phyloP scores from a whole-genome alignment of 1,139 yeast species.

The Candida frijolesensis region DNA sequence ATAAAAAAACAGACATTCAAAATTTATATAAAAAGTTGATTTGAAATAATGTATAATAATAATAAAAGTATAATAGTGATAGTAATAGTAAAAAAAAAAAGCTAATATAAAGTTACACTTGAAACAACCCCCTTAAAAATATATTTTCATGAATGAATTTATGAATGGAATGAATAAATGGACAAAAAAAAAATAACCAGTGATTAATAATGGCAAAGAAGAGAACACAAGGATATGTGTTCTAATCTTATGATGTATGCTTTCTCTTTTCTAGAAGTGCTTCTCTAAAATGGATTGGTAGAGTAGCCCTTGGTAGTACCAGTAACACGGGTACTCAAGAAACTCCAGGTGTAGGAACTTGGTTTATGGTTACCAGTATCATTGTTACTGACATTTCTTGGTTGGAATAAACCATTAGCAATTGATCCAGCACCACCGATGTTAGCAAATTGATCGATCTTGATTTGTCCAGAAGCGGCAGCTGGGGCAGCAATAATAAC shows the following conservation, averaged over 20 bases:
- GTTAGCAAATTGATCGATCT: constrained; percentile 26
- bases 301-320: constrained; percentile 57
- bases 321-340: constrained; percentile 51
- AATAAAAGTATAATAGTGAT: constrained; percentile 1
- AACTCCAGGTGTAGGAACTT: constrained; percentile 48
- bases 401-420: constrained; percentile 81
- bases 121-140: constrained; percentile 7
- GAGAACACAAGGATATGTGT: neutral
- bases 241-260: neutral
- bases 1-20: constrained; percentile 1
- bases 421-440: constrained; percentile 43
- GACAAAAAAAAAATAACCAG: neutral
- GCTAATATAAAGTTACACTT: constrained; percentile 10
- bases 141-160: constrained; percentile 4
- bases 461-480: constrained; percentile 53
- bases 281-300: constrained; percentile 54
- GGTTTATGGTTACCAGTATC: constrained; percentile 73
- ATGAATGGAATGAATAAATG: constrained; percentile 3
- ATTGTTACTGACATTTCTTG: constrained; percentile 76
- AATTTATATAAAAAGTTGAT: constrained; percentile 1
- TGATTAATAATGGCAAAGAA: neutral
- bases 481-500: constrained; percentile 92
- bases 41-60: constrained; percentile 5
- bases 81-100: constrained; percentile 7
- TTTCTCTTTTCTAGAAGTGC: neutral